These are phyloP conservation scores for Cytospora piceae DNA, from an alignment of 2,329 filamentous ascomycete species.

Conservation along the genomic window DNA sequence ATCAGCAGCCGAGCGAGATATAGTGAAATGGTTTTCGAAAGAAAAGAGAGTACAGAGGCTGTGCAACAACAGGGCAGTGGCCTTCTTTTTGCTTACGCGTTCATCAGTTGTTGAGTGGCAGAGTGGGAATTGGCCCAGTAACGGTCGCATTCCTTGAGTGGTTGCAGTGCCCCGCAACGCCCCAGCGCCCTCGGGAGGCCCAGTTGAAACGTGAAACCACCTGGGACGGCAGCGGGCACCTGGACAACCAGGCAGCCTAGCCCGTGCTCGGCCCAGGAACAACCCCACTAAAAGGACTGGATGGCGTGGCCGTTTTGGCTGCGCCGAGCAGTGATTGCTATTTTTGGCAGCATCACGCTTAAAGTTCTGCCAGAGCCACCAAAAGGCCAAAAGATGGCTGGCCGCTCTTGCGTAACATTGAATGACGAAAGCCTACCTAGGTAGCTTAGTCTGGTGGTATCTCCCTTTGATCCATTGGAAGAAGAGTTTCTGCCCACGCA, in stretches of 20 bases:
- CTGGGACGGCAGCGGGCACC: neutral
- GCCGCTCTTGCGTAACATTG: neutral
- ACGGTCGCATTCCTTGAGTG: conserved; percentile 10
- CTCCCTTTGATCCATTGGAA: neutral
- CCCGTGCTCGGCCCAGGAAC: neutral
- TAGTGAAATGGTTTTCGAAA: neutral
- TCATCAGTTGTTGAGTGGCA: neutral
- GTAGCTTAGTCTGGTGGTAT: neutral
- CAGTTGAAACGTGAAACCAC: neutral
- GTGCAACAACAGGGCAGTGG: conserved; percentile 1
- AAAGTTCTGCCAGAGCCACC: too few relatives aligned
- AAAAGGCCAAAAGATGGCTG: too few relatives aligned
- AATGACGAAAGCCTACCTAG: neutral
- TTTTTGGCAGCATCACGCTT: neutral
- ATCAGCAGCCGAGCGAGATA: neutral
- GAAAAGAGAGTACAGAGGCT: neutral
- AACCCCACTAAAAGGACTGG: neutral
- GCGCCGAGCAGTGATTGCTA: neutral
- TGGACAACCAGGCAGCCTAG: too few relatives aligned
- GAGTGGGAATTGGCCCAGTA: conserved; percentile 17
- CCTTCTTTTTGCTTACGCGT: conserved; percentile 19
- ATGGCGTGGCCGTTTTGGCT: neutral
- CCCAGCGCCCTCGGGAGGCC: neutral
- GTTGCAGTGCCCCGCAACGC: neutral
- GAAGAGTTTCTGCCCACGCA: too few relatives aligned